Percentiles rank a stretch among this genome's conserved stretches.
Conservation (phyloP, 2,329 filamentous ascomycete species). For the Cercospora zeina region DNA sequence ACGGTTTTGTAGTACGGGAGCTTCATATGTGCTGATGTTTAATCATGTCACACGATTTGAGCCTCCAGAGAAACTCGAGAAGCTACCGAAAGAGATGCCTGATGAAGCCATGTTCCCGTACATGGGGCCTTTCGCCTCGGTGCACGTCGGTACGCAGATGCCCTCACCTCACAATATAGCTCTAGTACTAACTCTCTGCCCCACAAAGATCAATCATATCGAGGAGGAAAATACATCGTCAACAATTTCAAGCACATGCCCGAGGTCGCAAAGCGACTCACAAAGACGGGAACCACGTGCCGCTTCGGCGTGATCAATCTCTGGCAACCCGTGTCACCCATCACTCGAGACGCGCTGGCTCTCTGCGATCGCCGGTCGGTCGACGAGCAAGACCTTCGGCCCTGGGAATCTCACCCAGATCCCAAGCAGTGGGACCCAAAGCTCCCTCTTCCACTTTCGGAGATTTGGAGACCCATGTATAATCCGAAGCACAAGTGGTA, state of each 20-base stretch:
- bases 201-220: neutral
- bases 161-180: neutral
- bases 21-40: neutral
- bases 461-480: neutral
- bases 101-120: neutral
- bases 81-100: neutral
- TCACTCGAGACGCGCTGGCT: neutral
- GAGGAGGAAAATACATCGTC: neutral
- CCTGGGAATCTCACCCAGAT: neutral
- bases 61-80: neutral
- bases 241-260: neutral
- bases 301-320: neutral
- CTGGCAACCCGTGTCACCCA: neutral
- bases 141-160: neutral
- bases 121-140: neutral
- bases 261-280: neutral
- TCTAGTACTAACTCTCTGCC: neutral
- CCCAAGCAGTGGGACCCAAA: neutral
- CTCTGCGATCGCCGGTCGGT: neutral
- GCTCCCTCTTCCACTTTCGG: neutral
- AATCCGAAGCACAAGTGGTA: neutral
- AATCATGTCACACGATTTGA: neutral
- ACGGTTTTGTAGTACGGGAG: neutral
- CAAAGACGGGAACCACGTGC: neutral
- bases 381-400: neutral